Percentiles rank a stretch among this genome's conserved stretches.
phyloP scores from a whole-genome alignment of 805 yeast genomes.

The Gaillardinia entomophila region DNA sequence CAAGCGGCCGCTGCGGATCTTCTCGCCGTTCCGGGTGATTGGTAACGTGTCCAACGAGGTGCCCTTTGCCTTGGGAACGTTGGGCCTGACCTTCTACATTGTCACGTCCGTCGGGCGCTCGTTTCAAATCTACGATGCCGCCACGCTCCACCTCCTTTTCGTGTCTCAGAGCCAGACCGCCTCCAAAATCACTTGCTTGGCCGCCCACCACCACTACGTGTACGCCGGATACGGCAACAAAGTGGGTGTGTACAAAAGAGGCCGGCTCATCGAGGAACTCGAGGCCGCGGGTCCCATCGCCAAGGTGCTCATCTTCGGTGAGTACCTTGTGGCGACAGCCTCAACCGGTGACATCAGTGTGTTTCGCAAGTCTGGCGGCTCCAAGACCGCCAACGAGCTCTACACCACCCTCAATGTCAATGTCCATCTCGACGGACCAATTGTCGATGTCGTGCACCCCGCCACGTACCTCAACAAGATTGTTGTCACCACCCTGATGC shows the following conservation, averaged over 20 bases:
- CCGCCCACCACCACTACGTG: slow-evolving; percentile 80
- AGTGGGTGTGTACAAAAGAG: slow-evolving; percentile 80
- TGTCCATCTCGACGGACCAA: slow-evolving; percentile 61
- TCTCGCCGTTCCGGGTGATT: slow-evolving; percentile 77
- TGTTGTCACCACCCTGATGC: slow-evolving; percentile 68
- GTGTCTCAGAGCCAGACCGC: slow-evolving; percentile 79
- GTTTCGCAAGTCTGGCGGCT: slow-evolving; percentile 41
- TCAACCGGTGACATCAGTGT: slow-evolving; percentile 41
- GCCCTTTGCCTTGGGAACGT: slow-evolving; percentile 84
- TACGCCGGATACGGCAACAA: slow-evolving; percentile 69
- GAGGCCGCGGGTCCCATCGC: slow-evolving; percentile 33
- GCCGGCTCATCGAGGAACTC: slow-evolving; percentile 42
- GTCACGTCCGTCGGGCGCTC: slow-evolving; percentile 87
- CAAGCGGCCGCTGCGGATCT: slow-evolving; percentile 40
- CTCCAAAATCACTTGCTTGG: slow-evolving; percentile 59
- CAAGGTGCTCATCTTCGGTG: slow-evolving; percentile 67
- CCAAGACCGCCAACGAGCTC: slow-evolving; percentile 52
- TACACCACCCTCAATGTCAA: slow-evolving; percentile 56
- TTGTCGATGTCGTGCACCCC: slow-evolving; percentile 70
- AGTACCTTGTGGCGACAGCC: slow-evolving; percentile 56
- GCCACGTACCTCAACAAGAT: slow-evolving; percentile 91
- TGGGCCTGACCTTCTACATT: slow-evolving; percentile 82
- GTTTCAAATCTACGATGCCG: slow-evolving; percentile 90
- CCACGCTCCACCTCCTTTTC: slow-evolving; percentile 76
- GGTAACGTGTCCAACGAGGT: slow-evolving; percentile 85